Base-by-base conservation (phyloP, 2,329 filamentous ascomycete genomes). In the Verticillium isaacii region DNA sequence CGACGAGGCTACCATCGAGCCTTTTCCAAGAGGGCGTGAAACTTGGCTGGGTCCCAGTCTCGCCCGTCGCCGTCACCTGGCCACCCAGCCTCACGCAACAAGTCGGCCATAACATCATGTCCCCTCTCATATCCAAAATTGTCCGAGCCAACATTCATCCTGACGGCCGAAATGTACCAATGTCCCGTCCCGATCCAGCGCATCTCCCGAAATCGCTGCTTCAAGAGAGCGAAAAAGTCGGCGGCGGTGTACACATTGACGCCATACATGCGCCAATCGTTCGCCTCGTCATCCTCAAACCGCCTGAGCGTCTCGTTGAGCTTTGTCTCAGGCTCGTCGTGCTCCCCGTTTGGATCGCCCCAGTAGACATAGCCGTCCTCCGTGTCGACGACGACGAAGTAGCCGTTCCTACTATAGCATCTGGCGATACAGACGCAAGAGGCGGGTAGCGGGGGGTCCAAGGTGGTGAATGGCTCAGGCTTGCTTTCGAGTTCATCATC, bases 351-450 rank as follows among this genome's bases (percentile, higher is more conserved):
- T 7, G 61, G 39, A 17, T 62, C 60, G 14, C 58, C 60, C 63
- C 64, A 66, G 55, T 66, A 65, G 23, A 67, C 17, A 23, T 56
- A 60, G 25, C 63, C 62, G 32, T 67, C 64, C 1, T 61, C 58
- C 19, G 65, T 67, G 32, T 67, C 61, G 25, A 67, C 29, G 8
- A 66, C 57, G 52, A 66, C 52, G 1, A 52, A 61, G 55, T 64
- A 67, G 1, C 62, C 63, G 57, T 32, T 60, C 14, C 39, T 34
- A 11, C 39, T 7, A 9, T 17, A 34, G 56, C 25, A 32, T 25
- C 62, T 54, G 14, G 66, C 63, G 41, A 68, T 61, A 32, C 50
- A 11, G 32, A 60, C 62, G 56, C 64, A 65, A 8, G 58, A 63
- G 12, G 66, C 32, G 36, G 65, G 56, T 14, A 56, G 25, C 32